Base-by-base conservation (phyloP, 108 stramenopile genomes). In the Poteriospumella lacustris region DNA sequence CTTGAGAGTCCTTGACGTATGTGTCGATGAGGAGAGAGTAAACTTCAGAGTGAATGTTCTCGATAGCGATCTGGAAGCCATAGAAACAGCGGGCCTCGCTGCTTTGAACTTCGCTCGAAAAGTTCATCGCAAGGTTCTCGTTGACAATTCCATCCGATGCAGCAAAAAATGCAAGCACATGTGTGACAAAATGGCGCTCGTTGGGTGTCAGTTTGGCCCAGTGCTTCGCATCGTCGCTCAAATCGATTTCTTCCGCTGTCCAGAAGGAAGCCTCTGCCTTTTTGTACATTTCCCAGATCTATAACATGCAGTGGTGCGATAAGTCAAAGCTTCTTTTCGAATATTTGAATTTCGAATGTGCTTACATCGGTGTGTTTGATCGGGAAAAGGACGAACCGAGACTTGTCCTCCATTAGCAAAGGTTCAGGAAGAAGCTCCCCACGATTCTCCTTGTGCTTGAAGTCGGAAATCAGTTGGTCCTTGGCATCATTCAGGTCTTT, bases 11-110 rank as follows among this genome's bases (percentile, higher is more conserved):
- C 76, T 91, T 92, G 75, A 99, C 91, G 83, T 97, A 97, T 0
- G 97, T 98, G 83, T 99, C 99, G 87, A 99, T 99, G 75, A 99
- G 85, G 24, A 99, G 87, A 56, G 88, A 91, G 83, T 99, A 99
- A 1, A 97, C 97, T 88, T 99, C 99, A 40, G 89, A 89, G 85
- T 99, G 99, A 79, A 99, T 99, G 80, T 97, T 99, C 85, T 99
- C 99, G 67, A 99, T 95, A 44, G 97, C 97, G 80, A 99, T 99
- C 87, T 99, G 99, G 77, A 99, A 99, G 43, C 99, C 99, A 82
- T 99, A 99, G 85, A 99, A 99, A 84, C 97, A 99, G 9, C 99
- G 87, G 24, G 99, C 99, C 88, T 99, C 99, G 2, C 96, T 84
- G 2, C 88, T 83, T 68, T 93, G 93, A 31, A 99, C 91, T 81